Conservation (phyloP, 257 asterid species). For the Capsicum rhomboideum region DNA sequence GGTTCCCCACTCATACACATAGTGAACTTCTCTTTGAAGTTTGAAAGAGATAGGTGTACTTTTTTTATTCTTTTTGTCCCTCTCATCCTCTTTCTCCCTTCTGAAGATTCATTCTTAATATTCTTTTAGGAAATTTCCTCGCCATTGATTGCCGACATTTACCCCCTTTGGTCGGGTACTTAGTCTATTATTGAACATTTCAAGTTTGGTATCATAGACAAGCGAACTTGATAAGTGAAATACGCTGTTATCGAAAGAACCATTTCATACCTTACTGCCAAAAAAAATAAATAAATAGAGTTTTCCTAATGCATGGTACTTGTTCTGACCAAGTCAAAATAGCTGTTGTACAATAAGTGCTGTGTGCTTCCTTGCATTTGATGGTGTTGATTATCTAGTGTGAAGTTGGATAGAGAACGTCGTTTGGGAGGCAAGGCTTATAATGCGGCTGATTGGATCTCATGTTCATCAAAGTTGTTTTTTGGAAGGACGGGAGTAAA, state of each 20-base stretch:
- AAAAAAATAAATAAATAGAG: neutral
- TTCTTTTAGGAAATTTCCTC: neutral
- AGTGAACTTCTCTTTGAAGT: neutral
- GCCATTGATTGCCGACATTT: neutral
- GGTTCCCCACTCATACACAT: neutral
- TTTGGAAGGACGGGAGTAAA: neutral
- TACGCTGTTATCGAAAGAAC: neutral
- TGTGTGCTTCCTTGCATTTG: neutral
- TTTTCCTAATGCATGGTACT: neutral
- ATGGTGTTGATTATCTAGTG: neutral
- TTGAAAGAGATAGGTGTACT: neutral
- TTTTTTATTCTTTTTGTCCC: neutral
- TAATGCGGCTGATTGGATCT: neutral
- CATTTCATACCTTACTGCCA: neutral
- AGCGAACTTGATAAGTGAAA: neutral
- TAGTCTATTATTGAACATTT: neutral
- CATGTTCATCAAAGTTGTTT: neutral
- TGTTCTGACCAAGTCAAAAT: neutral
- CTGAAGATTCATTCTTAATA: neutral
- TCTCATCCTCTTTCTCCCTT: neutral
- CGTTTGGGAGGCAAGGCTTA: neutral
- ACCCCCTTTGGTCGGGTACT: neutral
- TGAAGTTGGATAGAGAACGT: neutral
- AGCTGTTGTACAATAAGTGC: neutral
- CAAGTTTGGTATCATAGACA: neutral